These are phyloP conservation scores for Aotearoamyces nothofagi DNA, from an alignment of 2,329 filamentous ascomycete species.

Conservation along the genomic window DNA sequence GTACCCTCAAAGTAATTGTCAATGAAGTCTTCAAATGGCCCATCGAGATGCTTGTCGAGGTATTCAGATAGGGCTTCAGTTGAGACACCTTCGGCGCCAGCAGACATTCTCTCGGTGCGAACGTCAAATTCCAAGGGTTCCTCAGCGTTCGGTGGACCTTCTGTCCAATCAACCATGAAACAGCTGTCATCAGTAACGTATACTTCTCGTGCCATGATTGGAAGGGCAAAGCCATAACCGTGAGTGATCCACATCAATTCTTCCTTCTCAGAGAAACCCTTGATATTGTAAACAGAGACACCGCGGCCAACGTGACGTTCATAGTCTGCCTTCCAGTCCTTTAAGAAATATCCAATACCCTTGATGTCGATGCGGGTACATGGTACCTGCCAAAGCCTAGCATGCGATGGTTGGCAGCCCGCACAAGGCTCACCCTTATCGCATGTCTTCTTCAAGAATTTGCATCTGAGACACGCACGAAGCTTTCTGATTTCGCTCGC, in stretches of 20 bases:
- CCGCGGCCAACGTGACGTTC: conserved; percentile 77
- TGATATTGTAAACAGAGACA: conserved; percentile 89
- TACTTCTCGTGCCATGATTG: conserved; percentile 86
- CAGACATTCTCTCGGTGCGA: conserved; percentile 76
- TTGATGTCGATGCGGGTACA: conserved; percentile 98
- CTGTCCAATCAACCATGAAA: conserved; percentile 88
- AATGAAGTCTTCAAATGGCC: conserved; percentile 82
- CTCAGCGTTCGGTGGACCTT: conserved; percentile 60
- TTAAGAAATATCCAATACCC: conserved; percentile 97
- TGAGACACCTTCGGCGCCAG: conserved; percentile 78
- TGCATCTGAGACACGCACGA: conserved; percentile 85
- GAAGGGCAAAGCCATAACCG: conserved; percentile 84
- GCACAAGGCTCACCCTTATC: conserved; percentile 95
- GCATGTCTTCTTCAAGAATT: conserved; percentile 98
- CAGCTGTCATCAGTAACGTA: conserved; percentile 84
- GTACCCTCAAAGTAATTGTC: conserved; percentile 95
- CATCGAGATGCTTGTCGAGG: conserved; percentile 87
- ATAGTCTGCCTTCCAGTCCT: conserved; percentile 96
- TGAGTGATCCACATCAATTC: conserved; percentile 83
- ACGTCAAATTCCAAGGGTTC: conserved; percentile 72
- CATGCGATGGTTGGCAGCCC: conserved; percentile 90
- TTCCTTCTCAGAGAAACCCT: conserved; percentile 58
- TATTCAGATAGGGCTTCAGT: conserved; percentile 74
- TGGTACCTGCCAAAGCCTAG: conserved; percentile 90
- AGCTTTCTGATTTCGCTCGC: conserved; percentile 94